These are phyloP conservation scores for Pugionium cornutum DNA, from an alignment of 345 rosid genomes.

Conservation along the genomic window DNA sequence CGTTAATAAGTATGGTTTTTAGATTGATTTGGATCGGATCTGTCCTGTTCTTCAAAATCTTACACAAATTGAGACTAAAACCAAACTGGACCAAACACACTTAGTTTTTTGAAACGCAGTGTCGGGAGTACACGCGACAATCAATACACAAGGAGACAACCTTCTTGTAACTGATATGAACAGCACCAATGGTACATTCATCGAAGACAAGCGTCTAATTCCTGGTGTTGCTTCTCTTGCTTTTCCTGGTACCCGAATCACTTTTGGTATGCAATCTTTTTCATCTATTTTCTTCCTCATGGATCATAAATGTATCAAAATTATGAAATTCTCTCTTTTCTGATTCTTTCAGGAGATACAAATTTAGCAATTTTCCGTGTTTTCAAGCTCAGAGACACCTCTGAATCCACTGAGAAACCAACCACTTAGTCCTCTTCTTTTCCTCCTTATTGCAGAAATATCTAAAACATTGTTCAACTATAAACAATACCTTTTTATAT, in stretches of 20 bases:
- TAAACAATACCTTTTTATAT: constrained; percentile 15
- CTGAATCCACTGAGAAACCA: constrained; percentile 42
- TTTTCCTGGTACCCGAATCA: constrained; percentile 60
- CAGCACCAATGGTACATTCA: constrained; percentile 88
- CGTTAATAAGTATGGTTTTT: too few relatives aligned
- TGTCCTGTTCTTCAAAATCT: too few relatives aligned
- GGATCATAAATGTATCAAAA: not conserved
- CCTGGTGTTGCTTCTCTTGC: constrained; percentile 66
- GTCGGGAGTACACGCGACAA: constrained; percentile 76
- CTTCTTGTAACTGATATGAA: constrained; percentile 78
- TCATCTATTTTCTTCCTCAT: not conserved
- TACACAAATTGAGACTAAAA: not conserved
- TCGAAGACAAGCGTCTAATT: constrained; percentile 57
- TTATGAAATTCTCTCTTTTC: not conserved
- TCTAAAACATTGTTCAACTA: constrained; percentile 20
- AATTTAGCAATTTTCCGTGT: constrained; percentile 75
- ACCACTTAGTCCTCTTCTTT: constrained; percentile 20
- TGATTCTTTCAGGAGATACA: constrained; percentile 54
- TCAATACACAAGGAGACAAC: constrained; percentile 58
- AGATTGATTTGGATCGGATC: not conserved
- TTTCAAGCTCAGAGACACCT: constrained; percentile 52
- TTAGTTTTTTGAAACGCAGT: constrained; percentile 42
- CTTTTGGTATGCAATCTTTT: constrained; percentile 53
- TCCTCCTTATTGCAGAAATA: not conserved
- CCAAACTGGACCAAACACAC: not conserved